phyloP scores from a whole-genome alignment of 306 rosid species.

The Trifolium repens region DNA sequence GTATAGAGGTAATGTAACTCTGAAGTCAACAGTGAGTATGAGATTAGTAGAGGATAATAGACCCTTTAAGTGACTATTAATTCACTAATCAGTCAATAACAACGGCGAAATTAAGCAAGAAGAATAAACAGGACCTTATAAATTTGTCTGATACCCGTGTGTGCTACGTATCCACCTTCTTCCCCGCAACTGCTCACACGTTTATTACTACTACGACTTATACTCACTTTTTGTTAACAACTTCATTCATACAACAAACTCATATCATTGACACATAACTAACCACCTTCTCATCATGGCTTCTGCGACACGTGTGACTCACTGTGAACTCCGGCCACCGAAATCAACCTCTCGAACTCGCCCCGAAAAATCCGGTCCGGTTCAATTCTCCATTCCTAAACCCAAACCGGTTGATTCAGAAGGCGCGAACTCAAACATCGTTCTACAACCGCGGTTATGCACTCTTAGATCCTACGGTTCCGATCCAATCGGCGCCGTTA shows the following conservation, averaged over 20 bases:
- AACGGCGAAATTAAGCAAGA: not conserved
- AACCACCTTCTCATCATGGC: slow-evolving; percentile 46
- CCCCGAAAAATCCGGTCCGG: slow-evolving; percentile 47
- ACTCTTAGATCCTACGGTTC: slow-evolving; percentile 84
- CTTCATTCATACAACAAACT: not conserved
- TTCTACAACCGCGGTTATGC: slow-evolving; percentile 84
- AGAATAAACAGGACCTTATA: not conserved
- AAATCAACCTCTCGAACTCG: slow-evolving; percentile 30
- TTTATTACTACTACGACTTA: not conserved
- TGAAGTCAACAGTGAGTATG: too few relatives aligned
- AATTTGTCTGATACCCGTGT: not conserved
- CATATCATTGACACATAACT: not conserved
- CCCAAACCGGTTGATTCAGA: slow-evolving; percentile 52
- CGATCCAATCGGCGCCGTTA: slow-evolving; percentile 50
- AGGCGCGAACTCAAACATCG: slow-evolving; percentile 48
- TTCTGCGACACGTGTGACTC: slow-evolving; percentile 46
- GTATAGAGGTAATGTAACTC: too few relatives aligned
- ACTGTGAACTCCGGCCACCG: slow-evolving; percentile 46
- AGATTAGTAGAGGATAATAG: too few relatives aligned
- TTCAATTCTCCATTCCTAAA: slow-evolving; percentile 52
- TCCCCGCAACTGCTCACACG: slow-evolving; percentile 5
- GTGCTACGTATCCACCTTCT: slow-evolving; percentile 33
- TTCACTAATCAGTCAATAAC: not conserved
- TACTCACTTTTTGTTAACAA: not conserved
- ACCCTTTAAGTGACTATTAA: too few relatives aligned